Evolutionary conservation across 2,329 filamentous ascomycete genomes (phyloP), one percentile per base, ranked within the genome.

Genomic region (Fusarium tuaranense): DNA sequence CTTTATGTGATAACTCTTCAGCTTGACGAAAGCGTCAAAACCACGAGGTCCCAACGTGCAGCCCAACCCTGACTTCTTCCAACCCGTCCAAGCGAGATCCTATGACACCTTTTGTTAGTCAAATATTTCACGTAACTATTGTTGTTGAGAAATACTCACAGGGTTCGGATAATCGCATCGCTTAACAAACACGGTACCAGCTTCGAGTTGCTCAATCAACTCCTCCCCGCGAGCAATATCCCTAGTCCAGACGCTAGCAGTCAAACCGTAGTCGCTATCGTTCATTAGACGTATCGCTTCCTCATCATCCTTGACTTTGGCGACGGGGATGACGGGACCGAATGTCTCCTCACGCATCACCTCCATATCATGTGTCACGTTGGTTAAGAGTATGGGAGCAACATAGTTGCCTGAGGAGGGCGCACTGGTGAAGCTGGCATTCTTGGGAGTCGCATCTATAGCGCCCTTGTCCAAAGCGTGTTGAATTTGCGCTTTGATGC

Each of bases 11-110:
- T 38, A 57, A 30, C 53, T 57, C 53, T 57, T 57, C 9, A 57
- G 53, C 88, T 96, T 97, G 80, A 97, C 92, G 81, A 98, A 98
- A 80, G 97, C 94, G 78, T 98, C 95, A 80, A 97, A 98, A 8
- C 95, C 95, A 79, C 95, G 97, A 78, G 87, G 92, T 84, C 94
- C 95, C 79, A 98, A 84, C 5, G 95, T 98, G 76, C 95, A 92
- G 30, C 95, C 95, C 83, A 93, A 95, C 75, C 95, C 95, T 69
- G 95, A 98, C 81, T 97, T 95, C 87, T 98, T 98, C 95, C 95
- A 98, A 12, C 95, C 95, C 2, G 95, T 97, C 94, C 94, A 97
- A 20, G 95, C 94, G 75, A 97, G 90, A 83, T 97, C 94, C 93
- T 95, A 32, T 3, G 16, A 3, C 16, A 30, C 12, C 95, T 7